Percentiles rank a stretch among this genome's conserved stretches.
phyloP scores from a whole-genome alignment of 2,329 filamentous ascomycete species.

The Colletotrichum abscissum region DNA sequence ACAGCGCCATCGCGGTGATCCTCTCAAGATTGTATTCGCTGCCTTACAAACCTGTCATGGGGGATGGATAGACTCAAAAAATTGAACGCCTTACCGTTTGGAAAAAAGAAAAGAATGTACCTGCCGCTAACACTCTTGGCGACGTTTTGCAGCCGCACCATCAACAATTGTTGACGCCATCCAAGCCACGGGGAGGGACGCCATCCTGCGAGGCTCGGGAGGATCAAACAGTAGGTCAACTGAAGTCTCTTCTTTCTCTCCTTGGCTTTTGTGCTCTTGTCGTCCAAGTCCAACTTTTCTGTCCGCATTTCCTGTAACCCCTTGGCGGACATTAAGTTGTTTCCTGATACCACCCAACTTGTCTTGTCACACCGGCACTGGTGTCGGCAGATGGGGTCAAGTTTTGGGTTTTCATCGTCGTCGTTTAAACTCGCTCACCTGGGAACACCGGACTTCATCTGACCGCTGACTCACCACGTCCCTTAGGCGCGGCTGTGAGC shows the following conservation, averaged over 20 bases:
- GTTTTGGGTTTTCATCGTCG: background rate
- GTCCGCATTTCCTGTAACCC: slow-evolving; percentile 15
- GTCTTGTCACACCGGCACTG: slow-evolving; percentile 21
- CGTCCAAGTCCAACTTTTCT: background rate
- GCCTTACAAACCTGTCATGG: background rate
- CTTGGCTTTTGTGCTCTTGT: background rate
- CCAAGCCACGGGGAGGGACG: slow-evolving; percentile 90
- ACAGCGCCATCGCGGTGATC: background rate
- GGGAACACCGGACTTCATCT: background rate
- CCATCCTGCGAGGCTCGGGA: slow-evolving; percentile 91
- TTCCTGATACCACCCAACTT: slow-evolving; percentile 20
- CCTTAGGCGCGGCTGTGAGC: slow-evolving; percentile 83
- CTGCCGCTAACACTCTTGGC: slow-evolving; percentile 22
- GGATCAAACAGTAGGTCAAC: slow-evolving; percentile 79
- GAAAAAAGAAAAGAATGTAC: background rate
- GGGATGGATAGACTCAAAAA: background rate
- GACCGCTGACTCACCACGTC: slow-evolving; percentile 19
- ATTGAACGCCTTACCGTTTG: slow-evolving; percentile 17
- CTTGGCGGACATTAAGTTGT: slow-evolving; percentile 26
- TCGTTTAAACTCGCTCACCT: slow-evolving; percentile 4
- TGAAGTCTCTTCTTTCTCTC: slow-evolving; percentile 25
- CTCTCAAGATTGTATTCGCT: background rate
- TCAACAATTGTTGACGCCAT: slow-evolving; percentile 91
- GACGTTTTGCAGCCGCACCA: slow-evolving; percentile 71
- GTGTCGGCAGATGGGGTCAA: slow-evolving; percentile 6